Evolutionary conservation across 2,329 filamentous ascomycete species (phyloP), one percentile per base, ranked within the genome.

Genomic region (Phoma sp.): DNA sequence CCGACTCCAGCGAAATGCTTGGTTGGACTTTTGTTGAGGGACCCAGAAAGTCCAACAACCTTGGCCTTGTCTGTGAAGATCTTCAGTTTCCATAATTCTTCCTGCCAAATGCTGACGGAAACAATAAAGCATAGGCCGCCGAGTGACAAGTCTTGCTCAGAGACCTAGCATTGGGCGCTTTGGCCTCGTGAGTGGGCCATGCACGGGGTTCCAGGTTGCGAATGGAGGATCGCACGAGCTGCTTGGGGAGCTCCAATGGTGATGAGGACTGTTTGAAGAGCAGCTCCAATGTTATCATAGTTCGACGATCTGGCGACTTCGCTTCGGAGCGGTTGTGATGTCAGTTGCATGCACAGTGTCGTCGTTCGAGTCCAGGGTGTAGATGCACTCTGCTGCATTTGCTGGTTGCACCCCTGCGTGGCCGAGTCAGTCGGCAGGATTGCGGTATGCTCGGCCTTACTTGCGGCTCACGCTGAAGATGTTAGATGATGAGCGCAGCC

Each of bases 281-380:
- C 7, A 23, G 18, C 3, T 21, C 20, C 21, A 21, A 12, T 7
- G 25, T 33, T 42, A 15, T 25, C 39, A 30, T 23, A 11, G 17
- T 37, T 17, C 20, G 39, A 20, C 15, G 51, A 45, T 38, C 34
- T 38, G 51, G 33, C 46, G 20, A 34, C 21, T 18, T 48, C 33
- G 45, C 21, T 32, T 43, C 37, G 33, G 14, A 32, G 26, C 20
- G 12, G 40, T 40, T 6, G 33, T 48, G 39, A 54, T 54, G 45
- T 54, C 39, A 54, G 28, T 25, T 34, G 28, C 36, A 46, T 54
- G 51, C 45, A 46, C 28, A 25, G 40, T 48, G 51, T 48, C 51
- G 34, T 49, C 33, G 43, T 48, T 34, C 20, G 20, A 23, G 17
- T 14, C 28, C 45, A 45, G 43, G 45, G 40, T 30, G 14, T 29